Base-by-base conservation (phyloP, 73 alveolate genomes). In the Blepharisma japonicum region DNA sequence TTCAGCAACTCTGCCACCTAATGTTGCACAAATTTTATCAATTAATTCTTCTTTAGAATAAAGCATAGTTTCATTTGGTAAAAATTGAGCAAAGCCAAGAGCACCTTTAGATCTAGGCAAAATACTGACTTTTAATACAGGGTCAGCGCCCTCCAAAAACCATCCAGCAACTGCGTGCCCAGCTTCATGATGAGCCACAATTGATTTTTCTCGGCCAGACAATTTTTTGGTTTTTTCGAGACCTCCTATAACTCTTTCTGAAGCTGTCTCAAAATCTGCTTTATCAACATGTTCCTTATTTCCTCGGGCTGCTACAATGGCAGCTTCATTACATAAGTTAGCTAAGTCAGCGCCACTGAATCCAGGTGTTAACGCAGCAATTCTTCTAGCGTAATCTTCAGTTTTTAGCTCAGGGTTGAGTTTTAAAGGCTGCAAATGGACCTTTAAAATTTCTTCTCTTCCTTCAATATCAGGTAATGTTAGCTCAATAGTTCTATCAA, bases 331-430 rank as follows among this genome's bases (percentile, higher is more conserved):
- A 80, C 98, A 90, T 45, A 97, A 94, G 74, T 97, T 96, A 78
- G 96, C 94, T 55, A 97, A 93, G 86, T 97, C 99, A 68, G 99
- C 99, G 23, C 99, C 99, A 80, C 96, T 86, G 84, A 96, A 91
- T 42, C 98, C 99, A 32, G 77, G 38, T 47, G 77, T 42, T 11
- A 23, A 9, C n/a, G 92, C 82, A 6, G 92, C 89, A 25, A 89
- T 71, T 18, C 83, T 55, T 25, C 72, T 68, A 56, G 84, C 85
- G 85, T 77, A 85, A 3, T 83, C 53, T 56, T 89, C 88, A 39
- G 78, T 89, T 89, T 68, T 81, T 32, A 32, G 42, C 90, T 45
- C 67, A 66, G 5, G 71, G 77, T 48, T 81, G 83, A 79, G 78
- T 81, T 47, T 49, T 89, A 38, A 85, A 46, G 21, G 38, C 81